Evolutionary conservation across 2,329 filamentous ascomycete species (phyloP).

Genomic region (Bretziella fagacearum): DNA sequence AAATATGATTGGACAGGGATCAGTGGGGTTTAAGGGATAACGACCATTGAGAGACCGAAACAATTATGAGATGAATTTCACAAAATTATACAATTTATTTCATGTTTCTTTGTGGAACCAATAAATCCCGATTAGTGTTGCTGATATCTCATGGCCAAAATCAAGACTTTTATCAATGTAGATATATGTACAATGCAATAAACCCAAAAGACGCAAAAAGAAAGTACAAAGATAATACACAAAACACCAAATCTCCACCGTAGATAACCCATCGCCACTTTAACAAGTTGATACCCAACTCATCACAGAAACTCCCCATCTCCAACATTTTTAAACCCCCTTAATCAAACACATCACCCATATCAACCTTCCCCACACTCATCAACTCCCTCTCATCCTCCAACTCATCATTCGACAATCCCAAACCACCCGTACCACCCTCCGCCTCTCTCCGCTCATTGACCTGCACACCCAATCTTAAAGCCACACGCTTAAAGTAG

Average conservation of each 20-base stretch:
- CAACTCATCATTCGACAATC: constrained; percentile 73
- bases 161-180: not conserved
- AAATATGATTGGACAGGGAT: not conserved
- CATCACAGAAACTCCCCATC: not conserved
- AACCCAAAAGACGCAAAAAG: not conserved
- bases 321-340: not conserved
- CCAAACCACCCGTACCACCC: constrained; percentile 70
- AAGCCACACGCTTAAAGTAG: constrained; percentile 87
- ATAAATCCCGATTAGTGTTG: too few species aligned
- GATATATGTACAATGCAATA: constrained; percentile 2
- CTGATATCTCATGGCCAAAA: too few species aligned
- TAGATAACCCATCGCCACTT: too few species aligned
- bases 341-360: constrained; percentile 16
- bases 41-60: too few species aligned
- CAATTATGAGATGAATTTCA: too few species aligned
- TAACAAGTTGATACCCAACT: too few species aligned
- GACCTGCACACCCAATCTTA: constrained; percentile 70
- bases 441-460: constrained; percentile 82
- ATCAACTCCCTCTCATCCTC: constrained; percentile 94
- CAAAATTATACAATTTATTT: too few species aligned
- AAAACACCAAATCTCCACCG: not conserved
- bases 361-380: constrained; percentile 81
- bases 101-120: too few species aligned
- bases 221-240: not conserved
- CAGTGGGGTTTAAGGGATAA: too few species aligned